These are phyloP conservation scores for Porcisia deanei DNA, from an alignment of 208 protist species.

Conservation along the genomic window DNA sequence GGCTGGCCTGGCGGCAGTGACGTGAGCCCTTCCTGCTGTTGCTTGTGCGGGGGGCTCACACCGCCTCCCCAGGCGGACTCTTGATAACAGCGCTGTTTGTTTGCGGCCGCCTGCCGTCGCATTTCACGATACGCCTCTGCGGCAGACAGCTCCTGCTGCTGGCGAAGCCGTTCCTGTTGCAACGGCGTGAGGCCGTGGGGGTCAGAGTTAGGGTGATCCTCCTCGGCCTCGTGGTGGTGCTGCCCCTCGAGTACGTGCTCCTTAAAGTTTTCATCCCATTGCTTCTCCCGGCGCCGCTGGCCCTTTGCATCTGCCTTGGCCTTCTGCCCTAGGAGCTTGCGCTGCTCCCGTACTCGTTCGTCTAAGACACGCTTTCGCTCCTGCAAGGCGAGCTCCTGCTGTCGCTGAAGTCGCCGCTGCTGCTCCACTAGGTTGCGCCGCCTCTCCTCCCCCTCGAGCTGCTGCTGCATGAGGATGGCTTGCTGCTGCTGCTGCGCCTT, in stretches of 20 bases:
- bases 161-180: slow-evolving; percentile 21
- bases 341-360: slow-evolving; percentile 71
- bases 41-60: background rate
- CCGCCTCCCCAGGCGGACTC: slow-evolving; percentile 19
- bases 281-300: slow-evolving; percentile 61
- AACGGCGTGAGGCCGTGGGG: slow-evolving; percentile 8
- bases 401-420: slow-evolving; percentile 44
- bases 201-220: slow-evolving; percentile 8
- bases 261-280: slow-evolving; percentile 76
- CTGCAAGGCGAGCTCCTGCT: slow-evolving; percentile 52
- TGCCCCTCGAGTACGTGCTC: slow-evolving; percentile 38
- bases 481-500: slow-evolving; percentile 50
- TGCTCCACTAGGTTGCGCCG: slow-evolving; percentile 49
- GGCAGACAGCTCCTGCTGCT: slow-evolving; percentile 26
- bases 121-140: slow-evolving; percentile 78
- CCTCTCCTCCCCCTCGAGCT: slow-evolving; percentile 55
- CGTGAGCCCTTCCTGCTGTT: slow-evolving; percentile 1
- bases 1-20: slow-evolving; percentile 35
- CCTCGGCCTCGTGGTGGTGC: slow-evolving; percentile 30
- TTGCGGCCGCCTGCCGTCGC: slow-evolving; percentile 74
- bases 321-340: slow-evolving; percentile 39
- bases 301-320: slow-evolving; percentile 48
- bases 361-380: slow-evolving; percentile 62
- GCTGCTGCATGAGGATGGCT: slow-evolving; percentile 47
- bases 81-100: slow-evolving; percentile 69